Evolutionary conservation across 257 asterid species (phyloP).

Genomic region (Ajuga chamaepitys): DNA sequence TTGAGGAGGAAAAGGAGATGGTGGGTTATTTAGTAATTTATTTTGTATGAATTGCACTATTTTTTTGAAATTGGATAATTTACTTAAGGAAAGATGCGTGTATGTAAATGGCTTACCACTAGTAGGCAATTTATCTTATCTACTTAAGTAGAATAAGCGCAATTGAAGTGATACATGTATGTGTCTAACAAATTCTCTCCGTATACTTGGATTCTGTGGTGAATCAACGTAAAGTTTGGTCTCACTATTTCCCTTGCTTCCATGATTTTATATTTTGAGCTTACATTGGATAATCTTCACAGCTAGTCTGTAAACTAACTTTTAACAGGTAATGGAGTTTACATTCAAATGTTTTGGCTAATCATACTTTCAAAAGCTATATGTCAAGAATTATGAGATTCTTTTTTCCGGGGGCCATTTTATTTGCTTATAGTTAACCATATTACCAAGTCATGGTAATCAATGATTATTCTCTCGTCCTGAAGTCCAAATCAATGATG

Average conservation of each 20-base stretch:
- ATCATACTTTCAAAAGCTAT: not conserved
- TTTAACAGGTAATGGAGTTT: not conserved
- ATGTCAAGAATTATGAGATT: not conserved
- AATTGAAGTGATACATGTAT: not conserved
- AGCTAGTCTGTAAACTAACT: not conserved
- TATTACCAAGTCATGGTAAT: not conserved
- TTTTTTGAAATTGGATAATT: too few relatives aligned
- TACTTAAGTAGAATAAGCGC: not conserved
- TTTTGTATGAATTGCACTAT: too few relatives aligned
- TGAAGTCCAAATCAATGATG: not conserved
- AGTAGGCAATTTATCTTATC: not conserved
- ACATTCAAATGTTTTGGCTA: not conserved
- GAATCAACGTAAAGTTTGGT: not conserved
- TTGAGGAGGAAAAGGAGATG: not conserved
- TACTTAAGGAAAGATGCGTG: too few relatives aligned
- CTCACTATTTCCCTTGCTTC: not conserved
- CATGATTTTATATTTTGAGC: not conserved
- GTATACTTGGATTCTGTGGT: not conserved
- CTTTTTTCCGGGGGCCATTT: not conserved
- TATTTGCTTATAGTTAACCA: not conserved
- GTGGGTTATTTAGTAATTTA: too few relatives aligned
- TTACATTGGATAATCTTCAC: not conserved
- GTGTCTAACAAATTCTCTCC: not conserved
- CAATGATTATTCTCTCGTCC: not conserved
- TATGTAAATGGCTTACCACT: not conserved